These are phyloP conservation scores for Suhomyces sp. DNA, from an alignment of 805 yeast genomes.

Conservation along the genomic window DNA sequence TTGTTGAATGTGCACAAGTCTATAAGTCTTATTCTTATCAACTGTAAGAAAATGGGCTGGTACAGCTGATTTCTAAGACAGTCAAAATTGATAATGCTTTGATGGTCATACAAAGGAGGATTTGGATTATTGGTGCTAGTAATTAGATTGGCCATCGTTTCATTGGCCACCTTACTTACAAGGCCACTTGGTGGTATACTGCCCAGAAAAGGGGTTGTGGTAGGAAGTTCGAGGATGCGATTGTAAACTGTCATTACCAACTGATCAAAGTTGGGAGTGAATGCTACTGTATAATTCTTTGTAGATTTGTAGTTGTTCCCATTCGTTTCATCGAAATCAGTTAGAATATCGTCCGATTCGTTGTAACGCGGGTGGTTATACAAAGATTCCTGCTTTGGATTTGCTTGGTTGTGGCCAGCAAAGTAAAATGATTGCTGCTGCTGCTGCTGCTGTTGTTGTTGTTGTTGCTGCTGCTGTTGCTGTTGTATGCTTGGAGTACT, in stretches of 20 bases:
- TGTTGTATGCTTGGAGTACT: slow-evolving; percentile 1
- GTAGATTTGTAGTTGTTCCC: slow-evolving; percentile 12
- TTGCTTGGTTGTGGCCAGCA: slow-evolving; percentile 7
- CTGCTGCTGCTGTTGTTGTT: slow-evolving; percentile 8
- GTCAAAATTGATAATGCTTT: slow-evolving; percentile 31
- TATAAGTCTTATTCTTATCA: slow-evolving; percentile 38
- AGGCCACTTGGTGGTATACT: slow-evolving; percentile 43
- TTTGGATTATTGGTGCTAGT: slow-evolving; percentile 10
- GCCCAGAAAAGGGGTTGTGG: slow-evolving; percentile 46
- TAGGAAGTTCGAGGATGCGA: slow-evolving; percentile 37
- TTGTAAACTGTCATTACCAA: slow-evolving; percentile 33
- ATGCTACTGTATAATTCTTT: slow-evolving; percentile 32
- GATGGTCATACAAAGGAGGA: slow-evolving; percentile 30
- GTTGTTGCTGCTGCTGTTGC: slow-evolving; percentile 8
- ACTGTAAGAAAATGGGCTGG: slow-evolving; percentile 40
- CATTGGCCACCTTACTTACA: slow-evolving; percentile 43
- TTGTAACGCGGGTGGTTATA: slow-evolving; percentile 33
- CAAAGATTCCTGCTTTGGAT: slow-evolving; percentile 11
- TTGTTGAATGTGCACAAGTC: slow-evolving; percentile 34
- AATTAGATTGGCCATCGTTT: slow-evolving; percentile 31
- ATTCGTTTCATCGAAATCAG: slow-evolving; percentile 36
- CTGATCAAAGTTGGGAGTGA: slow-evolving; percentile 36
- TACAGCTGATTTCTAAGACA: slow-evolving; percentile 27
- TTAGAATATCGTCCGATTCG: slow-evolving; percentile 41
- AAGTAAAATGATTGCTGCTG: slow-evolving; percentile 9